Percentiles rank a stretch among this genome's conserved stretches.
Evolutionary conservation across 129 eudicot species (phyloP).

Genomic region (Flaveria ramosissima): DNA sequence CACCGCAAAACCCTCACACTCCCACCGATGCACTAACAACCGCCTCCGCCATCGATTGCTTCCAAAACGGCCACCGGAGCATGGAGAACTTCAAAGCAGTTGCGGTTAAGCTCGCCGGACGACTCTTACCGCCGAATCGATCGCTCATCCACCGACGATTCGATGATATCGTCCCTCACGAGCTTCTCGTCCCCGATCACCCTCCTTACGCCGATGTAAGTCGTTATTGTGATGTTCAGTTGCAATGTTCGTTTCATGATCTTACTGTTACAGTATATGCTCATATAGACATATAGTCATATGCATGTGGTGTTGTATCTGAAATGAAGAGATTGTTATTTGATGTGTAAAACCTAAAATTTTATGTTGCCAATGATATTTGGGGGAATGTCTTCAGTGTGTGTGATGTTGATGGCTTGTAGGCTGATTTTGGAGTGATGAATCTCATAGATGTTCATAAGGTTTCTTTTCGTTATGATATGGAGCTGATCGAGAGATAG

Average conservation of each 20-base stretch:
- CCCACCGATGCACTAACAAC: neutral
- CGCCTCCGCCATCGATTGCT: neutral
- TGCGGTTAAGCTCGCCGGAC: conserved; percentile 31
- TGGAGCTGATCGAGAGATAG: neutral
- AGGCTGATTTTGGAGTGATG: neutral
- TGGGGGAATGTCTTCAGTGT: neutral
- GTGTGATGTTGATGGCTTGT: neutral
- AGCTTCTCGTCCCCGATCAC: conserved; percentile 45
- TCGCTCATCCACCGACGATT: conserved; percentile 31
- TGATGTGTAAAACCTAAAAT: neutral
- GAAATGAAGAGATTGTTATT: conserved; percentile 3
- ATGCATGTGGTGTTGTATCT: conserved; percentile 19
- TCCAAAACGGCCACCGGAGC: conserved; percentile 11
- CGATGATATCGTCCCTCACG: conserved; percentile 29
- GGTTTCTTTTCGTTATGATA: neutral
- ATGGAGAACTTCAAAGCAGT: conserved; percentile 33
- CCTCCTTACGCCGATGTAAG: conserved; percentile 61
- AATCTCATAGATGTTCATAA: neutral
- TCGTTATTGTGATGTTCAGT: neutral
- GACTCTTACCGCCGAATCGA: conserved; percentile 19
- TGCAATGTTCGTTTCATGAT: conserved; percentile 6
- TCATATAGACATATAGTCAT: neutral
- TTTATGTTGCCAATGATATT: no score
- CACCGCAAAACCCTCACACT: conserved; percentile 39
- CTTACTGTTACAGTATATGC: conserved; percentile 9